Evolutionary conservation across 192 early-diverging fungal species (phyloP), one percentile per base, ranked within the genome.

Genomic region (Chytriomyces confervae): DNA sequence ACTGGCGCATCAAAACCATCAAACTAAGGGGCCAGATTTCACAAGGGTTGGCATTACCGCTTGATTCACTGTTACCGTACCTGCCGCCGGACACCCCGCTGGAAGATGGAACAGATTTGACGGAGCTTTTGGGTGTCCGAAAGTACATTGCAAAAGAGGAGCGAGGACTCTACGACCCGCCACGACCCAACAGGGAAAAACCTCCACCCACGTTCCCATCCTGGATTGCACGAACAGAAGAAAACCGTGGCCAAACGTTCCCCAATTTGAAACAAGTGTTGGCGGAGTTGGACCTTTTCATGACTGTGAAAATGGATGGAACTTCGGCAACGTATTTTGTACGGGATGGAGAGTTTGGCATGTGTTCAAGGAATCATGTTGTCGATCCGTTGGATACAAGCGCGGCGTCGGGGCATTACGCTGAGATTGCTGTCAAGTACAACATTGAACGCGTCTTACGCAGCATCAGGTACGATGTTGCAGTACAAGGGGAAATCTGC

Each of bases 261-360:
- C 57, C 16, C 57, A 20, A 60, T 60, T 62, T 45, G 43, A 62
- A 76, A 63, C 44, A 76, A 24, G 44, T 46, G 29, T 23, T 75
- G 72, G 62, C 43, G 29, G 65, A 11, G 10, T 62, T 65, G 13
- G 74, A 76, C 44, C 50, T 76, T 27, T 23, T n/a, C 23, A 62
- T 76, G 7, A 46, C 70, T 2, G 36, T 76, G 18, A 76, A 76
- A 63, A 53, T 76, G 16, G 74, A 76, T 50, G 74, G 74, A 7
- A 76, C 74, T 45, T 76, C 74, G 4, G 74, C 74, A 23, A 76
- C 74, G 11, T 76, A 76, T 75, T 76, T 20, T 43, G n/a, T 66
- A 27, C 46, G 20, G 29, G 6, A 76, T 20, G 74, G 50, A 16
- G 74, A 69, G 46, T 76, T 76, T 47, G 74, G 74, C 47, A 23